Base-by-base conservation (phyloP, 441 rosid genomes). In the Codiaeum variegatum region DNA sequence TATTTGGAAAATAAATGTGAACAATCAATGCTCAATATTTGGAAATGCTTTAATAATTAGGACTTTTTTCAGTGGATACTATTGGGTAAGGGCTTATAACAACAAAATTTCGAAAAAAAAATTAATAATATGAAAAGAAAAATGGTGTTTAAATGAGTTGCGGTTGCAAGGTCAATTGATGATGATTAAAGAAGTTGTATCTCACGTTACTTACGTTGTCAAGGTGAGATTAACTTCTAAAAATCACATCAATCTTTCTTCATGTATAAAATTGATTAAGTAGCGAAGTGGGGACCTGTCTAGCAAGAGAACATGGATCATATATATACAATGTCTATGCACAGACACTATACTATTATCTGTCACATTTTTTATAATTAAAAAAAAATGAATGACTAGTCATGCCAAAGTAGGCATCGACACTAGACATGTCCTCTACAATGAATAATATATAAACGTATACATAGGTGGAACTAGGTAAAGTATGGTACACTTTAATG, bases 351-450 rank as follows among this genome's bases (percentile, higher is more conserved):
- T 34, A 32, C 44, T 40, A 9, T 9, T 8, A 40, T 40, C 44
- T 40, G 11, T 40, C 7, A 55, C 21, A 31, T 70, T 61, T 36
- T 24, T 24, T 32, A 9, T 6, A 38, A 8, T 1, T 6, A 38
- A 38, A 38, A 38, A 10, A 40, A 9, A 10, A 9, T 1, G 44
- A 40, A 78, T 66, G 67, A 78, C 76, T 60, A 42, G 69, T 79
- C 76, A 56, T 66, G 28, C 11, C 47, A 71, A 78, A 36, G 68
- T 74, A 51, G 72, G 77, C 68, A 74, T n/a, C 32, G 51, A 72
- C 38, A 70, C 70, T 44, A 60, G 76, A 75, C 70, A 62, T 44
- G 26, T 74, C 76, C 31, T 55, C 26, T 65, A 23, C 64, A 49
- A 63, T 21, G 16, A 65, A 15, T 5, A 69, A 16, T 32, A n/a